Evolutionary conservation across 805 yeast species (phyloP).

Genomic region (Kodamaea lidongshanica): DNA sequence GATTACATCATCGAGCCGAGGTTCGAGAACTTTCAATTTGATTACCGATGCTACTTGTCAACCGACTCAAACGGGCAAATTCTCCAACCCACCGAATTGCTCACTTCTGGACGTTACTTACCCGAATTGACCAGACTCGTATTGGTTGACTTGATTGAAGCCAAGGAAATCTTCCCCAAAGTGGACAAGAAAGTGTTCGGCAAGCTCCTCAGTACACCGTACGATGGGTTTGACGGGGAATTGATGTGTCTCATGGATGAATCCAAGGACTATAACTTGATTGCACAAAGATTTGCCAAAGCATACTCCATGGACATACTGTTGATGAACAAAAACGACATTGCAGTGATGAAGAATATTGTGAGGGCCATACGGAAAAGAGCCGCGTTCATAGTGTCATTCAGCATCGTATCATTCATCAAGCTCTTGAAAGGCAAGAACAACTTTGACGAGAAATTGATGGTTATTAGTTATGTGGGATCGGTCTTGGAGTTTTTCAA

Average conservation of each 20-base stretch:
- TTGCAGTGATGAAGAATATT: slow-evolving; percentile 21
- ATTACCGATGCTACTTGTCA: slow-evolving; percentile 27
- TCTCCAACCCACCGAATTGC: slow-evolving; percentile 52
- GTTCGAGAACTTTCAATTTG: slow-evolving; percentile 14
- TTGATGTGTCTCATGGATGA: slow-evolving; percentile 36
- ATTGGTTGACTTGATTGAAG: slow-evolving; percentile 27
- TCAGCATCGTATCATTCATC: slow-evolving; percentile 34
- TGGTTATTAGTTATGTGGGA: slow-evolving; percentile 44
- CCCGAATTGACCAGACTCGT: slow-evolving; percentile 47
- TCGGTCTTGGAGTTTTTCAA: slow-evolving; percentile 43
- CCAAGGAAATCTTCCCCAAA: slow-evolving; percentile 21
- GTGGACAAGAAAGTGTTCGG: slow-evolving; percentile 10
- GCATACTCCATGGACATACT: slow-evolving; percentile 11
- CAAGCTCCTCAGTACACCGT: slow-evolving; percentile 14
- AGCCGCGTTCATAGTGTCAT: slow-evolving; percentile 39
- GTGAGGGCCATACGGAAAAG: slow-evolving; percentile 37
- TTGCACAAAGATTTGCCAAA: slow-evolving; percentile 16
- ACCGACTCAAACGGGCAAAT: slow-evolving; percentile 22
- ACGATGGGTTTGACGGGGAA: slow-evolving; percentile 37
- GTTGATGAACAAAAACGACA: slow-evolving; percentile 21
- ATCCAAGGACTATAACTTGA: slow-evolving; percentile 12
- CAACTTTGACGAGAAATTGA: slow-evolving; percentile 13
- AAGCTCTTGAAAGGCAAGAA: slow-evolving; percentile 22
- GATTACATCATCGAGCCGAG: slow-evolving; percentile 35
- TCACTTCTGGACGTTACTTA: slow-evolving; percentile 51